phyloP scores from a whole-genome alignment of 441 rosid species.

The Brassica hybrid region DNA sequence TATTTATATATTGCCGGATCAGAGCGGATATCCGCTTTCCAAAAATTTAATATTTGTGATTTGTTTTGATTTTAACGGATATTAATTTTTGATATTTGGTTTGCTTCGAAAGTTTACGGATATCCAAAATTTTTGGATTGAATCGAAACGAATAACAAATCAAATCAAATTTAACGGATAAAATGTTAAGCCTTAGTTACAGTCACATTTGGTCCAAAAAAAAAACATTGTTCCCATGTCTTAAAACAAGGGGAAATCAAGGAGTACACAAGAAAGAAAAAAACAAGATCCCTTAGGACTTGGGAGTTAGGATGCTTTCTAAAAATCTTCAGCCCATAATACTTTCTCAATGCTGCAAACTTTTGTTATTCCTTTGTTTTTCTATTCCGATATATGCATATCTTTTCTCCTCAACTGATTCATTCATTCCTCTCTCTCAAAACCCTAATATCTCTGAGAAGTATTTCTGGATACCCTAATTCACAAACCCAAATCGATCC shows the following conservation, averaged over 20 bases:
- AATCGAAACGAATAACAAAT: too few relatives aligned
- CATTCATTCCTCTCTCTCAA: background rate
- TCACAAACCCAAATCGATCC: background rate
- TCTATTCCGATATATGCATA: background rate
- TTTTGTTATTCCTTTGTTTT: background rate
- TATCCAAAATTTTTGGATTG: too few relatives aligned
- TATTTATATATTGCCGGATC: too few relatives aligned
- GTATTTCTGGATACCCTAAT: background rate
- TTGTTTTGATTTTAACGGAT: too few relatives aligned
- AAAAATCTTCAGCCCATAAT: background rate
- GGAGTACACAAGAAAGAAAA: background rate
- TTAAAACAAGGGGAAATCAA: background rate
- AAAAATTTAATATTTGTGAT: too few relatives aligned
- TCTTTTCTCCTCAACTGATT: background rate
- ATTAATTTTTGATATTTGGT: too few relatives aligned
- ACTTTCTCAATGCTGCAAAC: background rate
- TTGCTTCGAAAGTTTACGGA: too few relatives aligned
- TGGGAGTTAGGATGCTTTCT: too few relatives aligned
- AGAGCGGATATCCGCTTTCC: too few relatives aligned
- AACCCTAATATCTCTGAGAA: background rate
- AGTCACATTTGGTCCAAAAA: background rate
- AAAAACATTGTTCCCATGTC: background rate
- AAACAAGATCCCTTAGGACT: too few relatives aligned
- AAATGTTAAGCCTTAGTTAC: background rate
- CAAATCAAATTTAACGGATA: too few relatives aligned